Percentiles rank a stretch among this genome's conserved stretches.
phyloP scores from a whole-genome alignment of 1,284 basidiomycete genomes.

The Coriolopsis trogii region DNA sequence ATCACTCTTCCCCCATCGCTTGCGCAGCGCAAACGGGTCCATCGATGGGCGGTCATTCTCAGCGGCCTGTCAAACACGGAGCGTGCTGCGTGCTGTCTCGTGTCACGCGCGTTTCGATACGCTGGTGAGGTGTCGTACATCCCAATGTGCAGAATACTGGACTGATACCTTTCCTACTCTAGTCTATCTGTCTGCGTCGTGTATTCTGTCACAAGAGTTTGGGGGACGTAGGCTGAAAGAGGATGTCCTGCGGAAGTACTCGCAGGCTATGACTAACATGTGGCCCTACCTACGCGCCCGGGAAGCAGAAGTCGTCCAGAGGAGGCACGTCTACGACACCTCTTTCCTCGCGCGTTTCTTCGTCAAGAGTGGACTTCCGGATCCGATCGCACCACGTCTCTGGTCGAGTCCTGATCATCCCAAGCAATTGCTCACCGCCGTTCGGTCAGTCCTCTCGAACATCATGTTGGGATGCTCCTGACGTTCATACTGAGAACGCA shows the following conservation, averaged over 20 bases:
- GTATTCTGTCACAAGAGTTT: slow-evolving; percentile 48
- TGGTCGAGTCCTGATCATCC: slow-evolving; percentile 64
- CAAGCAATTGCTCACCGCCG: slow-evolving; percentile 54
- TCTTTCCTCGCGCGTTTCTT: slow-evolving; percentile 53
- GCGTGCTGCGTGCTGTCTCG: slow-evolving; percentile 45
- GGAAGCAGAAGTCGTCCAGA: slow-evolving; percentile 41
- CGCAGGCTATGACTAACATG: slow-evolving; percentile 55
- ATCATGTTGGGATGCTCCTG: neutral
- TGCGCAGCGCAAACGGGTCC: slow-evolving; percentile 56
- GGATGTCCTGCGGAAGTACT: slow-evolving; percentile 39
- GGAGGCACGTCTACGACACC: slow-evolving; percentile 41
- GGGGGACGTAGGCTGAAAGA: slow-evolving; percentile 48
- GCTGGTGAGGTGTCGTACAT: slow-evolving; percentile 46
- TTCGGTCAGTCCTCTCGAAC: slow-evolving; percentile 47
- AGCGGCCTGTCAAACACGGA: slow-evolving; percentile 47
- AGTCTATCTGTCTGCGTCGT: slow-evolving; percentile 66
- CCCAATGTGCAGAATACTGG: neutral
- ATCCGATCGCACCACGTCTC: slow-evolving; percentile 46
- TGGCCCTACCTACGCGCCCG: slow-evolving; percentile 69
- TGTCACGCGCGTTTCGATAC: slow-evolving; percentile 66
- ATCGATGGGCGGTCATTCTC: slow-evolving; percentile 57
- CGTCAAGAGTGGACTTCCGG: slow-evolving; percentile 15
- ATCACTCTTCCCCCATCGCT: slow-evolving; percentile 60
- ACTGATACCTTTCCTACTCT: neutral
- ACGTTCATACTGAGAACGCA: slow-evolving; percentile 27